These are phyloP conservation scores for Bothriochloa decipiens DNA, from an alignment of 176 grass and related monocot genomes.

Conservation along the genomic window DNA sequence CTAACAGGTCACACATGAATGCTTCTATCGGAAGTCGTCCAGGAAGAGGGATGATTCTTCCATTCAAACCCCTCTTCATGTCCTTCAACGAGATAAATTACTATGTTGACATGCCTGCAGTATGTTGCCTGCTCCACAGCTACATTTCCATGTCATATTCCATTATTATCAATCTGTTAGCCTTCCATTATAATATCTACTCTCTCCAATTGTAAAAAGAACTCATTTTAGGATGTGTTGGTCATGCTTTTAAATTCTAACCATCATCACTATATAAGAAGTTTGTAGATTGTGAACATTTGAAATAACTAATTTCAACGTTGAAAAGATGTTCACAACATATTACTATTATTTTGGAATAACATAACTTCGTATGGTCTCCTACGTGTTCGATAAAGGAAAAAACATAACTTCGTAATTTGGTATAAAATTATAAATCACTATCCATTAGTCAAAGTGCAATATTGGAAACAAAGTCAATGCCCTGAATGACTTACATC, in stretches of 20 bases:
- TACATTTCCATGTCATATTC: slow-evolving; percentile 21
- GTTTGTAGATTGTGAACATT: no score
- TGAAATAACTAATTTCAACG: no score
- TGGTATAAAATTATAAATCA: not conserved
- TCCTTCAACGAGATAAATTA: slow-evolving; percentile 94
- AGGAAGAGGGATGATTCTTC: slow-evolving; percentile 98
- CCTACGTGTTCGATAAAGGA: not conserved
- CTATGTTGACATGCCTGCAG: slow-evolving; percentile 90
- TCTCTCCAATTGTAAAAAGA: not conserved
- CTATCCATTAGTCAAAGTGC: not conserved
- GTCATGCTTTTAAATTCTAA: not conserved
- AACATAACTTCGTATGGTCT: not conserved
- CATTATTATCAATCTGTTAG: slow-evolving; percentile 1
- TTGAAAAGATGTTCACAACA: no score
- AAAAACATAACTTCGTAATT: not conserved
- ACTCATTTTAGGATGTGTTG: not conserved
- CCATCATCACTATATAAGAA: not conserved
- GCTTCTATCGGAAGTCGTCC: slow-evolving; percentile 42
- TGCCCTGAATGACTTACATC: not conserved
- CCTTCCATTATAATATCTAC: slow-evolving; percentile 13
- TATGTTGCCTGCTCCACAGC: slow-evolving; percentile 40
- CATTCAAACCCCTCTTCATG: slow-evolving; percentile 87
- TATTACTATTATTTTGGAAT: not conserved
- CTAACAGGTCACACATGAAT: slow-evolving; percentile 38
- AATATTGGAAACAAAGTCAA: not conserved